These are phyloP conservation scores for Primulina huaijiensis DNA, from an alignment of 257 asterid genomes.

Conservation along the genomic window DNA sequence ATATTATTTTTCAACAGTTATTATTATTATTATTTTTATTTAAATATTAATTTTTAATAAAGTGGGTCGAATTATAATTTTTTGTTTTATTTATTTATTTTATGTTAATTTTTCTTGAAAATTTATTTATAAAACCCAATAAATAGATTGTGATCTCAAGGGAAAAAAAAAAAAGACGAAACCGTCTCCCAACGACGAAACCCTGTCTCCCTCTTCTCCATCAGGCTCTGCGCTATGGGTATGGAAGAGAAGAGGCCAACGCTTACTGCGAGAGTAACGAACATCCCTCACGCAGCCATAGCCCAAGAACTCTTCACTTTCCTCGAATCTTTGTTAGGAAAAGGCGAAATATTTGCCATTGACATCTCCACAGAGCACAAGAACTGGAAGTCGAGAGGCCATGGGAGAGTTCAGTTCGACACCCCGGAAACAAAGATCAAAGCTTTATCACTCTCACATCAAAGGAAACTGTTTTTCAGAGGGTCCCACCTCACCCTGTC, in stretches of 20 bases:
- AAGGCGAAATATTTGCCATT: conserved; percentile 60
- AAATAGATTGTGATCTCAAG: too few species aligned
- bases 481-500: conserved; percentile 48
- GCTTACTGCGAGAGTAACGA: conserved; percentile 50
- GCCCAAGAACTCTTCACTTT: conserved; percentile 52
- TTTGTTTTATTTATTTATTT: too few species aligned
- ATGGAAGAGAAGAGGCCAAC: conserved; percentile 41
- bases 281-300: conserved; percentile 53
- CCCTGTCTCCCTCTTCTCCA: conserved; percentile 15
- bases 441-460: conserved; percentile 48
- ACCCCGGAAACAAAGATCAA: conserved; percentile 36
- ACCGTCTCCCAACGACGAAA: not conserved
- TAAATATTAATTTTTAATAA: too few species aligned
- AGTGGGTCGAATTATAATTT: too few species aligned
- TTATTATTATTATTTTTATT: too few species aligned
- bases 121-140: too few species aligned
- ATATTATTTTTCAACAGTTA: too few species aligned
- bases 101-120: too few species aligned
- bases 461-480: conserved; percentile 44
- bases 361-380: conserved; percentile 71
- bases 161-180: too few species aligned
- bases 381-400: conserved; percentile 88
- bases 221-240: conserved; percentile 33
- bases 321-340: conserved; percentile 53
- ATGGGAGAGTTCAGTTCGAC: conserved; percentile 82